These are phyloP conservation scores for Chlamydomonas sphaeroides DNA, from an alignment of 139 green algal genomes.

Conservation along the genomic window DNA sequence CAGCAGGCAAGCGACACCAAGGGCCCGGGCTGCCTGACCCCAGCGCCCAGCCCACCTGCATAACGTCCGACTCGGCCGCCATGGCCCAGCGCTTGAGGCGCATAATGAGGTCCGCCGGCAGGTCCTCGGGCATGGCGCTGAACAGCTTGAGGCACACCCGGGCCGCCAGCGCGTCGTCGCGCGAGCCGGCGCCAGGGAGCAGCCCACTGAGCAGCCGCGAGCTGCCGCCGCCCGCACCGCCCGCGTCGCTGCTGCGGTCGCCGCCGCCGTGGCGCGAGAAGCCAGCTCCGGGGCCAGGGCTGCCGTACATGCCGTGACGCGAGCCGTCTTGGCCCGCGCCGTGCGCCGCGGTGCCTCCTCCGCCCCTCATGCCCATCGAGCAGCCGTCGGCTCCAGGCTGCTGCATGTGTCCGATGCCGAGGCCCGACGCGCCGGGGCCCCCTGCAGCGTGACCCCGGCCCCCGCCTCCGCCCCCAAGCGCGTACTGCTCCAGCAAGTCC, in stretches of 20 bases:
- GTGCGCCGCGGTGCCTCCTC: too few species aligned
- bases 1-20: too few species aligned
- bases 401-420: too few species aligned
- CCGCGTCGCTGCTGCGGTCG: background rate
- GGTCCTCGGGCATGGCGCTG: constrained; percentile 24
- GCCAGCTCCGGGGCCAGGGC: too few species aligned
- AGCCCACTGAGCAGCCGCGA: background rate
- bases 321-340: too few species aligned
- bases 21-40: too few species aligned
- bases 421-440: too few species aligned
- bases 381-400: too few species aligned
- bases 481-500: too few species aligned
- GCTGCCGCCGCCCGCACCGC: background rate
- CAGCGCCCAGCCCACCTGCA: constrained; percentile 23
- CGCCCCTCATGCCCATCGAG: too few species aligned
- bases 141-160: constrained; percentile 43
- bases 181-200: background rate
- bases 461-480: too few species aligned
- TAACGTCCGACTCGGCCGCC: constrained; percentile 12
- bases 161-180: constrained; percentile 2
- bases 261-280: background rate
- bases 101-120: constrained; percentile 15
- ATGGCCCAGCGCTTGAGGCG: constrained; percentile 10
- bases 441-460: too few species aligned
- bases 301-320: background rate